phyloP scores from a whole-genome alignment of 2,329 filamentous ascomycete genomes.

The Thermoascus crustaceus region DNA sequence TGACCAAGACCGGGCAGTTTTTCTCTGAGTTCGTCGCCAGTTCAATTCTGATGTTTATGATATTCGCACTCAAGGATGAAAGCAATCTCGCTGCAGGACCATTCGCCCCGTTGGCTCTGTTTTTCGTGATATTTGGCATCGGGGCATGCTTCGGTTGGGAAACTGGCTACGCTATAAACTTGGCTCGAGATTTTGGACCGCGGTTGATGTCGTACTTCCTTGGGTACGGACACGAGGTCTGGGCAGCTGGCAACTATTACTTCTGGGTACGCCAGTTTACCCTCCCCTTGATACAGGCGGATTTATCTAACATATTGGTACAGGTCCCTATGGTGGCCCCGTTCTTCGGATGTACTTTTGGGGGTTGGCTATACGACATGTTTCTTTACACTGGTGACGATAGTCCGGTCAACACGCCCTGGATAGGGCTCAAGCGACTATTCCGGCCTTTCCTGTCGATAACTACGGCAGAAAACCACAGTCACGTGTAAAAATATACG shows the following conservation, averaged over 20 bases:
- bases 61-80: constrained; percentile 56
- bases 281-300: neutral
- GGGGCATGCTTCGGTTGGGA: constrained; percentile 68
- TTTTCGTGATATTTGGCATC: constrained; percentile 67
- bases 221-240: constrained; percentile 61
- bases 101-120: constrained; percentile 53
- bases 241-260: constrained; percentile 60
- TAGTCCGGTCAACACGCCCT: constrained; percentile 62
- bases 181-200: constrained; percentile 64
- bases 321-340: constrained; percentile 66
- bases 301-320: constrained; percentile 1
- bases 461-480: too few species aligned
- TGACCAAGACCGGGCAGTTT: constrained; percentile 59
- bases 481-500: too few species aligned
- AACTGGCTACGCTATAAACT: constrained; percentile 67
- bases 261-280: constrained; percentile 51
- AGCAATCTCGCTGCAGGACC: constrained; percentile 46
- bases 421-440: constrained; percentile 53
- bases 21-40: constrained; percentile 65
- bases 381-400: constrained; percentile 59
- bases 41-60: constrained; percentile 60
- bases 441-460: constrained; percentile 41
- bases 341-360: constrained; percentile 56
- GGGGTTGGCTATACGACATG: constrained; percentile 59
- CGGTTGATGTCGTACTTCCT: constrained; percentile 58